These are phyloP conservation scores for Talaromyces sp. DNA, from an alignment of 2,329 filamentous ascomycete species.

Conservation along the genomic window DNA sequence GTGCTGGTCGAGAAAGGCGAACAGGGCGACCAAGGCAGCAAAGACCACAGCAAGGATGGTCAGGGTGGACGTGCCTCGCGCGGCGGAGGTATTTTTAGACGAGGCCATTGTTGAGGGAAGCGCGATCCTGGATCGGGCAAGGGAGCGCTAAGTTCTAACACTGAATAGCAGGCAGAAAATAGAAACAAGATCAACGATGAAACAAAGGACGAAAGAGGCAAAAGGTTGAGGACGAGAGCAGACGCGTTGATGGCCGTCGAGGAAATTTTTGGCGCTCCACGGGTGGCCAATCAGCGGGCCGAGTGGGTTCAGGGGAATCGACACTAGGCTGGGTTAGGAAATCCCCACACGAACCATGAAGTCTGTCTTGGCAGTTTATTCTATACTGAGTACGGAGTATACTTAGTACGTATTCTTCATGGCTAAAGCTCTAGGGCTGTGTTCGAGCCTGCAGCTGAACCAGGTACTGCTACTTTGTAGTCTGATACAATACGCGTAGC, in stretches of 20 bases:
- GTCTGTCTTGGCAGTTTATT: background rate
- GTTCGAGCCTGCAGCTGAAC: background rate
- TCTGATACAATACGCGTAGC: background rate
- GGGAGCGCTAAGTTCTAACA: constrained; percentile 1
- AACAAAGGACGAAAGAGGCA: background rate
- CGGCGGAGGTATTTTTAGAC: constrained; percentile 2
- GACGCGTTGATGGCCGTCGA: background rate
- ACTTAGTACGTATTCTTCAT: background rate
- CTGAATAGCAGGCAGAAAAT: background rate
- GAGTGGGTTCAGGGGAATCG: background rate
- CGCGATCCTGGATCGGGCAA: constrained; percentile 1
- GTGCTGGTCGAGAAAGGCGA: constrained; percentile 32
- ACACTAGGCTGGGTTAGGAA: background rate
- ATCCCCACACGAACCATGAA: background rate
- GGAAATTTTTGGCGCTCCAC: background rate
- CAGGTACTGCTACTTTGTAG: background rate
- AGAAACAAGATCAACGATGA: background rate
- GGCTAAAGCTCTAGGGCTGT: background rate
- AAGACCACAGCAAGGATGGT: constrained; percentile 29
- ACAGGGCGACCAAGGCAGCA: constrained; percentile 30
- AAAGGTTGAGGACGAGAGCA: background rate
- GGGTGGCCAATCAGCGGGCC: background rate
- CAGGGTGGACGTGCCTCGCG: constrained; percentile 15
- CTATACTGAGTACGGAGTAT: too few relatives aligned
- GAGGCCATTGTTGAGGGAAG: background rate